These are phyloP conservation scores for Colletotrichum sojae DNA, from an alignment of 2,329 filamentous ascomycete species.

Conservation along the genomic window DNA sequence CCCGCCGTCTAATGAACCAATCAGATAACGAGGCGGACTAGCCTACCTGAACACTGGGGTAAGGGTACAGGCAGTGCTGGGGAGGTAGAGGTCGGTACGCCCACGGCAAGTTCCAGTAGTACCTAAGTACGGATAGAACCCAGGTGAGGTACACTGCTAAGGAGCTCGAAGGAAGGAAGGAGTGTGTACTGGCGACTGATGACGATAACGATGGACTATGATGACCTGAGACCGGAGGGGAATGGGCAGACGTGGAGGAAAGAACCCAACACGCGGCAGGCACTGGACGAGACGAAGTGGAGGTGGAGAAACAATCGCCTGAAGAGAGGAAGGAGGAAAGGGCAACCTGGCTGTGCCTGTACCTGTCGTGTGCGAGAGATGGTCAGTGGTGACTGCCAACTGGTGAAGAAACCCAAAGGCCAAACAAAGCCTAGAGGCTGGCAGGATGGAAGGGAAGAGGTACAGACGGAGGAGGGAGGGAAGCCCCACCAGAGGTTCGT, in stretches of 20 bases:
- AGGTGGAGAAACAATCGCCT: not conserved
- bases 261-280: not conserved
- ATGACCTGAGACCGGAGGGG: not conserved
- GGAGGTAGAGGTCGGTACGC: no score
- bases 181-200: not conserved
- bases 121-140: not conserved
- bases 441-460: no score
- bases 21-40: not conserved
- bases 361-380: not conserved
- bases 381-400: not conserved
- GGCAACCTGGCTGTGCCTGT: not conserved
- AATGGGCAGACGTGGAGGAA: not conserved
- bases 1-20: not conserved
- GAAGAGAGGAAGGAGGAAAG: conserved; percentile 8
- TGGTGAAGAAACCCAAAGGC: no score
- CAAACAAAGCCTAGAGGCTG: no score
- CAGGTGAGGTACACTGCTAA: no score
- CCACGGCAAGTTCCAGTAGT: not conserved
- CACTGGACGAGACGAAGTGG: not conserved
- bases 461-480: not conserved
- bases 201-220: not conserved
- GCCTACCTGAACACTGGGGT: not conserved
- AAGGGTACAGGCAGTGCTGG: no score
- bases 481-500: conserved; percentile 34
- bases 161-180: not conserved